Evolutionary conservation across 1,139 yeast genomes (phyloP), one percentile per base, ranked within the genome.

Genomic region (Saccharomyces hybrid): DNA sequence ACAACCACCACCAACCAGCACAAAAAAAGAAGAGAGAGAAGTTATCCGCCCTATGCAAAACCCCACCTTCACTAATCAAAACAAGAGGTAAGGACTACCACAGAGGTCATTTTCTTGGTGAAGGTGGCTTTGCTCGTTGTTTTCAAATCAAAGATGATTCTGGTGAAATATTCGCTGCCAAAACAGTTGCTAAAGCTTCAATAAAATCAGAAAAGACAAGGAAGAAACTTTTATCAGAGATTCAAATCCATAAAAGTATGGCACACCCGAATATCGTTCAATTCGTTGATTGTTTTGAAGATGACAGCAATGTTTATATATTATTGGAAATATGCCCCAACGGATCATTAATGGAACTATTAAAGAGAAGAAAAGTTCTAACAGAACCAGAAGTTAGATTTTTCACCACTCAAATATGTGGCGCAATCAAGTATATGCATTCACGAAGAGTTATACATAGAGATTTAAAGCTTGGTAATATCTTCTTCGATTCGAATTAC

Each of bases 111-210:
- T 90, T 91, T 64, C 76, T 95, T 44, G 99, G 99, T 32, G 99
- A 90, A 75, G 99, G 99, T 56, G 99, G 99, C 0, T 95, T 95
- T 76, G 99, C 99, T 19, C 83, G 99, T 69, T 95, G 99, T 71
- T 95, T 95, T 74, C 97, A 93, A 71, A 95, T 95, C 78, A 88
- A 87, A 69, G 96, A 89, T 70, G 86, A 91, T 59, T 77, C 81
- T 58, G 98, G 98, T 42, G 82, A 84, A 67, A 80, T 89, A 2
- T 93, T 79, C 73, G 99, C 99, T 29, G 99, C 99, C 38, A 95
- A 95, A 68, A 95, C 99, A 0, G 96, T 95, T 48, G 99, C 99
- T 52, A 95, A 93, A 73, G 91, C 91, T 1, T 89, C 97, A 16
- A 86, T 95, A 61, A 87, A 86, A 64, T 86, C 88, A 60, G 96